These are phyloP conservation scores for Mycena indigotica DNA, from an alignment of 768 basidiomycete species.

Conservation along the genomic window DNA sequence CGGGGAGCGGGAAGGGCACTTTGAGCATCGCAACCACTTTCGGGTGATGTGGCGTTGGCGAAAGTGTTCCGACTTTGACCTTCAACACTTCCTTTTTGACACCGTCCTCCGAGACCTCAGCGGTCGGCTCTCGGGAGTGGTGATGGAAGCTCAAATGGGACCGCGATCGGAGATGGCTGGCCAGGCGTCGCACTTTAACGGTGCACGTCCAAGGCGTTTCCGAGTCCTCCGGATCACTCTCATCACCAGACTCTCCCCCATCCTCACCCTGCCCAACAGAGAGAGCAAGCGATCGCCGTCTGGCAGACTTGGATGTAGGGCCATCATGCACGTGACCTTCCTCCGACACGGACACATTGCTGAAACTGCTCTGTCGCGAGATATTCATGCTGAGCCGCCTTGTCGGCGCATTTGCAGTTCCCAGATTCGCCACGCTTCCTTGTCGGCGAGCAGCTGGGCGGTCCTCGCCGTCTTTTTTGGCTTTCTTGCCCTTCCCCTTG, in stretches of 20 bases:
- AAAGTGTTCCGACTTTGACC: slow-evolving; percentile 80
- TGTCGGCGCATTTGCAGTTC: background rate
- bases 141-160: slow-evolving; percentile 7
- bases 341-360: slow-evolving; percentile 33
- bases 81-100: slow-evolving; percentile 39
- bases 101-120: slow-evolving; percentile 17
- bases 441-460: slow-evolving; percentile 23
- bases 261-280: slow-evolving; percentile 3
- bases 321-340: slow-evolving; percentile 35
- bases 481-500: slow-evolving; percentile 35
- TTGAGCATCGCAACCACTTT: slow-evolving; percentile 91
- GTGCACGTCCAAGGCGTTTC: slow-evolving; percentile 96
- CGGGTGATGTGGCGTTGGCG: slow-evolving; percentile 94
- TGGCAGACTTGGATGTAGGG: background rate
- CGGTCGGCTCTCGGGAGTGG: slow-evolving; percentile 9
- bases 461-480: slow-evolving; percentile 28
- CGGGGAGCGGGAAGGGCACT: slow-evolving; percentile 85
- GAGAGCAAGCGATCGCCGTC: slow-evolving; percentile 3
- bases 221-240: slow-evolving; percentile 94
- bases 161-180: slow-evolving; percentile 19
- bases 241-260: slow-evolving; percentile 63
- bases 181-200: slow-evolving; percentile 61
- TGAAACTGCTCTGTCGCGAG: slow-evolving; percentile 40
- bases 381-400: slow-evolving; percentile 41
- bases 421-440: slow-evolving; percentile 8